These are phyloP conservation scores for Exutisphaerella laricina DNA, from an alignment of 2,329 filamentous ascomycete species.

Conservation along the genomic window DNA sequence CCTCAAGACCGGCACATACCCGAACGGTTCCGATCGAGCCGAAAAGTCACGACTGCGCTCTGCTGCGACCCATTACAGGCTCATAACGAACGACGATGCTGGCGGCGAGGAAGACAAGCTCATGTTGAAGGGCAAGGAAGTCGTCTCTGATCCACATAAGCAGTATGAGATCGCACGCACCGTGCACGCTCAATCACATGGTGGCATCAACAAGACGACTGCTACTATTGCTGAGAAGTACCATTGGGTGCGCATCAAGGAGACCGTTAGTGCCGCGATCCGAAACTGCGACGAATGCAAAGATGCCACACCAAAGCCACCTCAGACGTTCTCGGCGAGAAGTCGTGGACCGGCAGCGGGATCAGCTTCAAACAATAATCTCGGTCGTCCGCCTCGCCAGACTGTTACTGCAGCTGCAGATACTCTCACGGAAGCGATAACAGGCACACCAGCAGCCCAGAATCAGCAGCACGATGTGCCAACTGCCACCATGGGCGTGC, in stretches of 20 bases:
- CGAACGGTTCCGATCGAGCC: conserved; percentile 83
- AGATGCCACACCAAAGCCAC: conserved; percentile 49
- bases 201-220: conserved; percentile 97
- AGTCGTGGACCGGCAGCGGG: conserved; percentile 10
- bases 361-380: not conserved
- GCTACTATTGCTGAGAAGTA: conserved; percentile 89
- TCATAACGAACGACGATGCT: conserved; percentile 48
- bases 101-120: conserved; percentile 62
- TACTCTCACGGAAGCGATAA: conserved; percentile 4
- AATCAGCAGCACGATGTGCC: conserved; percentile 8
- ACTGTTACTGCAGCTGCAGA: conserved; percentile 16
- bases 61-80: conserved; percentile 91
- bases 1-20: conserved; percentile 89
- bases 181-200: conserved; percentile 71
- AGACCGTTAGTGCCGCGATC: conserved; percentile 92
- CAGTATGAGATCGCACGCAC: conserved; percentile 85
- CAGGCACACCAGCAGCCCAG: conserved; percentile 7
- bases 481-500: conserved; percentile 30
- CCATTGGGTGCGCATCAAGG: conserved; percentile 97
- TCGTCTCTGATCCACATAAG: conserved; percentile 79
- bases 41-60: conserved; percentile 93
- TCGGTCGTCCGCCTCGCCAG: conserved; percentile 2
- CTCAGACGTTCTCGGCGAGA: conserved; percentile 3
- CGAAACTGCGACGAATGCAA: conserved; percentile 87
- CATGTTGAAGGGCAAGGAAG: conserved; percentile 97